Base-by-base conservation (phyloP, 1,139 yeast genomes). In the Sugiyamaella novakii region DNA sequence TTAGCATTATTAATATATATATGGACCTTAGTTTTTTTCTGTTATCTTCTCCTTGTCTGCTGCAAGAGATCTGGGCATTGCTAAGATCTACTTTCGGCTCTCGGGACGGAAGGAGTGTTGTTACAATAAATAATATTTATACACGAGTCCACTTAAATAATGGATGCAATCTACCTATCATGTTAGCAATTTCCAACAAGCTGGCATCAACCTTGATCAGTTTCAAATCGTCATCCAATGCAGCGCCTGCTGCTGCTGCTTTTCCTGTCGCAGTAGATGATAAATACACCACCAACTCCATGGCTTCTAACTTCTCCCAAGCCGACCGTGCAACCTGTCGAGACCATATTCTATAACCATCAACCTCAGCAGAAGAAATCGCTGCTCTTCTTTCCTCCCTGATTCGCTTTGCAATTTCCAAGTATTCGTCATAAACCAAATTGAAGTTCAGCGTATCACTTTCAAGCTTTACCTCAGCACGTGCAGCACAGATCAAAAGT, bases 371-470 rank as follows among this genome's bases (percentile, higher is more conserved):
- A 18, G 46, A 34, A 10, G 46, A n/a, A 29, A 59, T 11, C 72
- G 61, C 59, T 1, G 61, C 59, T 28, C 60, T 69, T 19, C 77
- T 68, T 21, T 75, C 74, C 18, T 70, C 59, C 53, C 80, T 77
- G 52, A 75, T 67, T 0, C 65, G 60, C 51, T 77, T 76, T 39
- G 82, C 73, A 74, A 82, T 75, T 1, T 69, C 71, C n/a, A 66
- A 64, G 64, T 88, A 92, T 65, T 92, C 98, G 34, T 81, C 81
- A 63, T 83, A 85, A 0, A 84, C 86, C 54, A 88, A 72, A 57
- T 84, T 87, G 67, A 89, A 84, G 64, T 88, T 91, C 36, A 70
- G 60, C 3, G 62, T 57, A 4, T 74, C 80, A 12, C 80, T 68
- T 29, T 79, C 82, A 30, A 76, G 77, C 59, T 83, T 84, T 50